Evolutionary conservation across 106 monocot species (phyloP).

Genomic region (Platanthera guangdongensis): DNA sequence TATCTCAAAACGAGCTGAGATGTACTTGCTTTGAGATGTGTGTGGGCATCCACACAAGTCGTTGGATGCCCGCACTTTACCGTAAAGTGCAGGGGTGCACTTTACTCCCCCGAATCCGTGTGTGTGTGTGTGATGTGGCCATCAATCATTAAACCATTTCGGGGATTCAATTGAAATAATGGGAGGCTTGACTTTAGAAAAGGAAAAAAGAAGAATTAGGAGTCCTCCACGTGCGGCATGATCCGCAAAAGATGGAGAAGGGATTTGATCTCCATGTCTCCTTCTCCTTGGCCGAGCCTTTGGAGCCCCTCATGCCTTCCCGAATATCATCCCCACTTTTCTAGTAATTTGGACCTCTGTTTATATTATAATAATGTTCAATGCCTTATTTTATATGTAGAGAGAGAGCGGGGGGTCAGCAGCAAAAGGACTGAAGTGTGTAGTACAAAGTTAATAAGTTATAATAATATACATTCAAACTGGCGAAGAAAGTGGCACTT

Average conservation of each 20-base stretch:
- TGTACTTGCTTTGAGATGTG: too few relatives aligned
- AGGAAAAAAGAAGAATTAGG: background rate
- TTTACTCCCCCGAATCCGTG: too few relatives aligned
- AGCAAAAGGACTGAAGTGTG: too few relatives aligned
- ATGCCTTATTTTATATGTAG: too few relatives aligned
- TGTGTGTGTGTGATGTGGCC: too few relatives aligned
- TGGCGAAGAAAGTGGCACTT: background rate
- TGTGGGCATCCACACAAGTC: too few relatives aligned
- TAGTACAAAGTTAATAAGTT: too few relatives aligned
- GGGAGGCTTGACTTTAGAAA: background rate
- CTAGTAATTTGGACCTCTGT: background rate
- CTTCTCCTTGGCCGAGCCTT: background rate
- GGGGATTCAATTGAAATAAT: slow-evolving; percentile 5
- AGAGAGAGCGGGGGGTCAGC: too few relatives aligned
- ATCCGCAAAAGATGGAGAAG: slow-evolving; percentile 9
- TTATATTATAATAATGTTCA: too few relatives aligned
- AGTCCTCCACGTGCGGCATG: background rate
- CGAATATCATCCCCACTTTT: background rate
- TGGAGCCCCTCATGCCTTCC: background rate
- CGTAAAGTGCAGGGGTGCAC: too few relatives aligned
- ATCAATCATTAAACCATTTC: background rate
- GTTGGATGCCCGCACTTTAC: too few relatives aligned
- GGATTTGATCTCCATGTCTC: background rate
- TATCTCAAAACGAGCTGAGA: too few relatives aligned
- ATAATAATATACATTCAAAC: background rate